Evolutionary conservation across 495 filamentous ascomycete species (phyloP).

Genomic region (Penicillium angulare): DNA sequence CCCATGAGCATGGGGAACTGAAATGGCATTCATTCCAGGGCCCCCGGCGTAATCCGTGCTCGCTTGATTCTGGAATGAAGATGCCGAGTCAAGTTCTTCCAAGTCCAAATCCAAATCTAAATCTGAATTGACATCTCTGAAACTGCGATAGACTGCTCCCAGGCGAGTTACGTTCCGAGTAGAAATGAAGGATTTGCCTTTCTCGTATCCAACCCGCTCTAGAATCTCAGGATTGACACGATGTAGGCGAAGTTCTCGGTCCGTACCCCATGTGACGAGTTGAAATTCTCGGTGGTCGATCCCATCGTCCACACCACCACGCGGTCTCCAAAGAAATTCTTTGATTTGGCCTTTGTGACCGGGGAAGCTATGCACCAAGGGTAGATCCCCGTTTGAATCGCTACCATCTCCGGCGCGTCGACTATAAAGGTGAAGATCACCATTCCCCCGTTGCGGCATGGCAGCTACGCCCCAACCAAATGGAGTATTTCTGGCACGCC

Average conservation of each 20-base stretch:
- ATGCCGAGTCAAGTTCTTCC: conserved; percentile 31
- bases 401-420: conserved; percentile 50
- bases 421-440: conserved; percentile 83
- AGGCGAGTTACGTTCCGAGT: conserved; percentile 74
- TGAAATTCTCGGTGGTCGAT: conserved; percentile 90
- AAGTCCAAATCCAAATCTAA: conserved; percentile 32
- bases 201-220: conserved; percentile 71
- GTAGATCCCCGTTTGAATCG: conserved; percentile 42
- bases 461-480: conserved; percentile 85
- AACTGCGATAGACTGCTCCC: conserved; percentile 83
- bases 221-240: conserved; percentile 64
- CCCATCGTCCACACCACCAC: conserved; percentile 67
- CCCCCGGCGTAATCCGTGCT: conserved; percentile 27
- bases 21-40: conserved; percentile 51
- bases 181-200: conserved; percentile 61
- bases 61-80: conserved; percentile 28
- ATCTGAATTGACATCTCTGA: conserved; percentile 57
- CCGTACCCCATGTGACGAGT: conserved; percentile 88
- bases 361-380: conserved; percentile 68
- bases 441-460: conserved; percentile 87
- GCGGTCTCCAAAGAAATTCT: conserved; percentile 88
- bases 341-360: conserved; percentile 86
- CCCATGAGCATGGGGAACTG: conserved; percentile 41
- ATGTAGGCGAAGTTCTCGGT: conserved; percentile 79
- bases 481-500: conserved; percentile 91